A percentile compares a stretch with the other conserved stretches of the same genome.
These are phyloP conservation scores for Ceratocystis variospora DNA, from an alignment of 2,329 filamentous ascomycete genomes.

Conservation along the genomic window DNA sequence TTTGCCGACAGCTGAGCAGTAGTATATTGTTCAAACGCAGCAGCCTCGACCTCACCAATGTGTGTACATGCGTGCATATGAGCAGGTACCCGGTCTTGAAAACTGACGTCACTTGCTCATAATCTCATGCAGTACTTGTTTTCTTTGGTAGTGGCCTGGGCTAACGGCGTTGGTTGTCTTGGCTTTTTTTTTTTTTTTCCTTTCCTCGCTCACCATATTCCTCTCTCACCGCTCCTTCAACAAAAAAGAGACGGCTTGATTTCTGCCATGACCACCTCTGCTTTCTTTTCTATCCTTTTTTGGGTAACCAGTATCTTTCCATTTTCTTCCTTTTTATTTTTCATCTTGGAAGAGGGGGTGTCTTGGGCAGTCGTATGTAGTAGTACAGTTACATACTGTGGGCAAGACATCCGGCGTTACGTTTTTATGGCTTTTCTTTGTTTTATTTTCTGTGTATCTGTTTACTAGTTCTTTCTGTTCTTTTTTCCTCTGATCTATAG, in stretches of 20 bases:
- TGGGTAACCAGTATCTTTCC: background rate
- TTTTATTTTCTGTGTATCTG: conserved; percentile 1
- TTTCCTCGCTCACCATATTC: background rate
- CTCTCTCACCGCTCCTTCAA: background rate
- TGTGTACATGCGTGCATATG: background rate
- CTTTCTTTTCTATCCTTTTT: background rate
- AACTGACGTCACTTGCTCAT: background rate
- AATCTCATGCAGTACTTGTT: background rate
- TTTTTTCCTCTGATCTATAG: conserved; percentile 9
- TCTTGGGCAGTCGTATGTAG: conserved; percentile 9
- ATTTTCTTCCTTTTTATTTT: conserved; percentile 4
- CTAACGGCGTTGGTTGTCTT: conserved; percentile 10
- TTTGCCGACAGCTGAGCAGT: background rate
- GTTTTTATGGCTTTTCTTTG: conserved; percentile 13
- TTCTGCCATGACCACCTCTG: background rate
- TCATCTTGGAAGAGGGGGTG: background rate
- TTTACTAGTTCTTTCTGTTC: background rate
- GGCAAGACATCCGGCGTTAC: conserved; percentile 11
- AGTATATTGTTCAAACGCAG: background rate
- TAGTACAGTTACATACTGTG: conserved; percentile 6
- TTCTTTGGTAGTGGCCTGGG: background rate
- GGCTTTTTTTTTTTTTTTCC: conserved; percentile 8
- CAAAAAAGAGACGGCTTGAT: background rate
- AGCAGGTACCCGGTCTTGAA: background rate
- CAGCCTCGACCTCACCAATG: background rate